phyloP scores from a whole-genome alignment of 2,329 filamentous ascomycete species.

The Trichoderma sp. region DNA sequence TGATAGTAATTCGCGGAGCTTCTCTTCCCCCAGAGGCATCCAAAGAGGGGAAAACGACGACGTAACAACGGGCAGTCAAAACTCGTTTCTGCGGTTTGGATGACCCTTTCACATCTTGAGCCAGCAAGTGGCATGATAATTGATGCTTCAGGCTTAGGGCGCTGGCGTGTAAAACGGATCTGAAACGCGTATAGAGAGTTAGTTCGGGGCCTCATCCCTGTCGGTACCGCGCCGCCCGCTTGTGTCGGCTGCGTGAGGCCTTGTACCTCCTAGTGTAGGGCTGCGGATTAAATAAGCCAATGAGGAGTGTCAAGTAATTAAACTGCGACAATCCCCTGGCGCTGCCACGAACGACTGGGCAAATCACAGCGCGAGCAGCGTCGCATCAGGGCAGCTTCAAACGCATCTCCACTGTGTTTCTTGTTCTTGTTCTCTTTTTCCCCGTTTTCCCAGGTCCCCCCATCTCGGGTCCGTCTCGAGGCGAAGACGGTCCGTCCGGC shows the following conservation, averaged over 20 bases:
- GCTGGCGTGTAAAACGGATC: conserved; percentile 9
- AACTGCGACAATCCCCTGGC: not conserved
- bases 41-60: not conserved
- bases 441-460: not conserved
- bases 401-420: conserved; percentile 6
- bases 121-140: conserved; percentile 3
- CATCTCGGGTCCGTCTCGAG: conserved; percentile 10
- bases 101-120: conserved; percentile 11
- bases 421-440: not conserved
- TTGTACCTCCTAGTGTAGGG: conserved; percentile 13
- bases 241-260: not conserved
- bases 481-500: not conserved
- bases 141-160: conserved; percentile 6
- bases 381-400: conserved; percentile 11
- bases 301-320: not conserved
- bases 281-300: conserved; percentile 4
- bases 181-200: conserved; percentile 9
- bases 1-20: not conserved
- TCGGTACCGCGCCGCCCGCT: not conserved
- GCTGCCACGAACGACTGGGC: not conserved
- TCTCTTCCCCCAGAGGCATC: not conserved
- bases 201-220: not conserved
- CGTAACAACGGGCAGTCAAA: not conserved
- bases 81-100: conserved; percentile 6
- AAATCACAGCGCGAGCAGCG: conserved; percentile 12